phyloP scores from a whole-genome alignment of 2,329 filamentous ascomycete genomes.

The Claviceps africana region DNA sequence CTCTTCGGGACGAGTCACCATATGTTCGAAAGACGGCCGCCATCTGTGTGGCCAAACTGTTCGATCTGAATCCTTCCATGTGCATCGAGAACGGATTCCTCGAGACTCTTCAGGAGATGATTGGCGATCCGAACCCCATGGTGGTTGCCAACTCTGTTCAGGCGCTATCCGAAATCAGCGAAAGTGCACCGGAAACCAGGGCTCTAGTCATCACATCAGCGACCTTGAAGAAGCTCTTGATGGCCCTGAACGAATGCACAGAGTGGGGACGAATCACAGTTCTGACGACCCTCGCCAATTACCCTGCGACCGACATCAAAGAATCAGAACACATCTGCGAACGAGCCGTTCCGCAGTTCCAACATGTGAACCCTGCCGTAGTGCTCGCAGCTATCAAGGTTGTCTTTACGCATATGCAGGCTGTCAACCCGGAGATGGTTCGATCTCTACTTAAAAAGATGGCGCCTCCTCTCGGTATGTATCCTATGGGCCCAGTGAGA shows the following conservation, averaged over 20 bases:
- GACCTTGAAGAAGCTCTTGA: conserved; percentile 85
- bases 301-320: conserved; percentile 74
- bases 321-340: conserved; percentile 98
- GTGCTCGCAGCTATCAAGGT: conserved; percentile 96
- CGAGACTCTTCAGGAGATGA: conserved; percentile 85
- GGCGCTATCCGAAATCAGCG: conserved; percentile 79
- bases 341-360: conserved; percentile 88
- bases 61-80: conserved; percentile 82
- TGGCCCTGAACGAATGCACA: conserved; percentile 95
- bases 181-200: conserved; percentile 79
- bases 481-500: background rate
- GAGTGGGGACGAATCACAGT: conserved; percentile 97
- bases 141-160: conserved; percentile 96
- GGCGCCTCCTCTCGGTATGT: conserved; percentile 78
- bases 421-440: conserved; percentile 62
- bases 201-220: conserved; percentile 71
- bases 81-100: conserved; percentile 96
- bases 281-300: conserved; percentile 76
- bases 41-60: conserved; percentile 94
- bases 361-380: conserved; percentile 95
- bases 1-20: conserved; percentile 87
- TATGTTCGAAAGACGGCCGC: conserved; percentile 97
- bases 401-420: conserved; percentile 91
- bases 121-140: conserved; percentile 97
- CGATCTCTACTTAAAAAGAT: conserved; percentile 94